phyloP scores from a whole-genome alignment of 352 stramenopile genomes.

The Pythium biforme region DNA sequence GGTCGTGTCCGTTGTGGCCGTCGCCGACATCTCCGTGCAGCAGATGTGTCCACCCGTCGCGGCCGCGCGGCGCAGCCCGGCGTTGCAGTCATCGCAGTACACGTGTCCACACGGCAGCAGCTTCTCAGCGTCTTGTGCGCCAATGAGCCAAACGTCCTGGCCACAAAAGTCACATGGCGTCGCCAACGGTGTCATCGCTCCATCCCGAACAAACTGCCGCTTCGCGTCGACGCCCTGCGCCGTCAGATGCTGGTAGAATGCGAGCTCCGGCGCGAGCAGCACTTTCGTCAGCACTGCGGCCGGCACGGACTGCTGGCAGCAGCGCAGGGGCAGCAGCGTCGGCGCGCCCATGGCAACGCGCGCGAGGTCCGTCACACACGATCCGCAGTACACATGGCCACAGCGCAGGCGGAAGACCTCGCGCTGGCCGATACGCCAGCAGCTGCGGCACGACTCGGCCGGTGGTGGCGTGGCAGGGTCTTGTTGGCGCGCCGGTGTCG shows the following conservation, averaged over 20 bases:
- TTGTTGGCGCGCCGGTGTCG: no score
- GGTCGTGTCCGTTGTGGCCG: no score
- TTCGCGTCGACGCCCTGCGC: neutral
- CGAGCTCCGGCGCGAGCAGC: slow-evolving; percentile 34
- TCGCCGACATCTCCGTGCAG: neutral
- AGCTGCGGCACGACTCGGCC: slow-evolving; percentile 7
- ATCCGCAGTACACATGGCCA: slow-evolving; percentile 28
- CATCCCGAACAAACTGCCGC: neutral
- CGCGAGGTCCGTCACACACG: slow-evolving; percentile 34
- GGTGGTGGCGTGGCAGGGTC: no score
- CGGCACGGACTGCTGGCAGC: slow-evolving; percentile 38
- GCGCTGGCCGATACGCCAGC: neutral
- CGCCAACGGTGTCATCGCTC: neutral
- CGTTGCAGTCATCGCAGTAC: slow-evolving; percentile 12
- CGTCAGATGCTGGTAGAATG: slow-evolving; percentile 43
- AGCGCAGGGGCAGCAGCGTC: slow-evolving; percentile 33
- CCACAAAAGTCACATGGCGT: slow-evolving; percentile 15
- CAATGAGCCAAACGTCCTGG: neutral
- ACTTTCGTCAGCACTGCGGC: slow-evolving; percentile 30
- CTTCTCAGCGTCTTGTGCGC: neutral
- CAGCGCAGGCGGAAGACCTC: slow-evolving; percentile 25
- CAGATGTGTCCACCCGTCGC: neutral
- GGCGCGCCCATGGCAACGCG: slow-evolving; percentile 21
- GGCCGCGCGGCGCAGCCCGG: neutral
- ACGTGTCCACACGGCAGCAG: slow-evolving; percentile 21